These are phyloP conservation scores for Colletotrichum caudatum DNA, from an alignment of 2,329 filamentous ascomycete species.

Conservation along the genomic window DNA sequence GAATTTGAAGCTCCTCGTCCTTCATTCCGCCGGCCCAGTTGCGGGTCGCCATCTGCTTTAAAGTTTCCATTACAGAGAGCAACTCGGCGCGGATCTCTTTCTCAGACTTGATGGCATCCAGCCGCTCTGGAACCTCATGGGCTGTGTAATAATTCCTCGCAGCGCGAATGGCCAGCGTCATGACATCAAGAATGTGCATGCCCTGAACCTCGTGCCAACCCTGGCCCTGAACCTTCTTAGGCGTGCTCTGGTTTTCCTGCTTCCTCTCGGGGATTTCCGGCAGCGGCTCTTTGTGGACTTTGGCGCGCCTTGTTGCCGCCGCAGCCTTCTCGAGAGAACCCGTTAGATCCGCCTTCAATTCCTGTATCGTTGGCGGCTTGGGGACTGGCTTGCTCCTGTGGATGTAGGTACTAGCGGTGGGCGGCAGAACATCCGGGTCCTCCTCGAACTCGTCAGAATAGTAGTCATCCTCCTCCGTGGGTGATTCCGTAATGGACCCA, in stretches of 20 bases:
- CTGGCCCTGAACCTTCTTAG: conserved; percentile 60
- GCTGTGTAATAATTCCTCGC: conserved; percentile 97
- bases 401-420: conserved; percentile 95
- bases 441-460: conserved; percentile 73
- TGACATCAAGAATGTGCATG: conserved; percentile 90
- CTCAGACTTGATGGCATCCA: conserved; percentile 90
- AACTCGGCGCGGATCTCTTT: conserved; percentile 86
- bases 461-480: conserved; percentile 60
- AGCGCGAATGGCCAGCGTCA: conserved; percentile 94
- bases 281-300: conserved; percentile 49
- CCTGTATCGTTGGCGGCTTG: conserved; percentile 84
- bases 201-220: conserved; percentile 91
- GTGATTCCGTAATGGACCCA: conserved; percentile 60
- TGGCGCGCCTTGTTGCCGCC: conserved; percentile 73
- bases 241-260: conserved; percentile 16
- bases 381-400: conserved; percentile 84
- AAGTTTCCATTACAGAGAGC: conserved; percentile 85
- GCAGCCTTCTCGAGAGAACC: conserved; percentile 77
- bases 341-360: conserved; percentile 77
- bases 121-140: conserved; percentile 85
- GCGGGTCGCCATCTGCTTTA: conserved; percentile 91
- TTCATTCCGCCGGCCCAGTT: conserved; percentile 87
- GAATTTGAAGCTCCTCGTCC: conserved; percentile 79
- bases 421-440: conserved; percentile 88
- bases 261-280: conserved; percentile 14